phyloP scores from a whole-genome alignment of 148 eudicot species.

The Rhododendron henanense region DNA sequence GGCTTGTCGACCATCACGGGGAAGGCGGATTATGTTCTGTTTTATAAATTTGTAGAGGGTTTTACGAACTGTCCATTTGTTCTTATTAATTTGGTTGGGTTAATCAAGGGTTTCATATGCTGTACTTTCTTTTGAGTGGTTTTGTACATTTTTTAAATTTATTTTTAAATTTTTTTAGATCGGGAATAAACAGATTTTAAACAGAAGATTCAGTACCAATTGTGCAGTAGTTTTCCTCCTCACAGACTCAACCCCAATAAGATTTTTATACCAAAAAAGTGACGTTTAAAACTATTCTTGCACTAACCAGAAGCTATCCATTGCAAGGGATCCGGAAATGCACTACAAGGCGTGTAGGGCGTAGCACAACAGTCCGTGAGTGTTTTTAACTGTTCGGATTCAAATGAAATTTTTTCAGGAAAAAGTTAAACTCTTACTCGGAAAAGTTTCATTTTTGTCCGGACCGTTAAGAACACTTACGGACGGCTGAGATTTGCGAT shows the following conservation, averaged over 20 bases:
- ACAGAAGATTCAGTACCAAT: neutral
- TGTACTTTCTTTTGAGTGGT: slow-evolving; percentile 6
- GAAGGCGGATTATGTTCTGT: slow-evolving; percentile 4
- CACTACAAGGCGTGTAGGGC: no score
- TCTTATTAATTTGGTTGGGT: neutral
- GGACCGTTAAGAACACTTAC: no score
- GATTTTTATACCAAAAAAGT: neutral
- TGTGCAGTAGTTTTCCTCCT: slow-evolving; percentile 1
- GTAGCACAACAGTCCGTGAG: no score
- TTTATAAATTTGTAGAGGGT: slow-evolving; percentile 15
- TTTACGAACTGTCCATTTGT: slow-evolving; percentile 9
- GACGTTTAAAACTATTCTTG: neutral
- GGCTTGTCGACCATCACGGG: slow-evolving; percentile 4
- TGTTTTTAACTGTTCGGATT: no score
- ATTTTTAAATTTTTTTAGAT: neutral
- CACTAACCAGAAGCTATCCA: neutral
- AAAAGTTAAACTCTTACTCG: no score
- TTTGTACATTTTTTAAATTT: slow-evolving; percentile 2
- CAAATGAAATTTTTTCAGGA: no score
- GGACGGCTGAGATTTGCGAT: no score
- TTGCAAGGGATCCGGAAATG: neutral
- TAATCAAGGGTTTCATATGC: slow-evolving; percentile 6
- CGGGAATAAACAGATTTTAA: neutral
- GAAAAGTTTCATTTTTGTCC: no score
- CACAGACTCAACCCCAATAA: neutral